Evolutionary conservation across 1,139 yeast genomes (phyloP).

Genomic region (Saccharomyces hybrid): DNA sequence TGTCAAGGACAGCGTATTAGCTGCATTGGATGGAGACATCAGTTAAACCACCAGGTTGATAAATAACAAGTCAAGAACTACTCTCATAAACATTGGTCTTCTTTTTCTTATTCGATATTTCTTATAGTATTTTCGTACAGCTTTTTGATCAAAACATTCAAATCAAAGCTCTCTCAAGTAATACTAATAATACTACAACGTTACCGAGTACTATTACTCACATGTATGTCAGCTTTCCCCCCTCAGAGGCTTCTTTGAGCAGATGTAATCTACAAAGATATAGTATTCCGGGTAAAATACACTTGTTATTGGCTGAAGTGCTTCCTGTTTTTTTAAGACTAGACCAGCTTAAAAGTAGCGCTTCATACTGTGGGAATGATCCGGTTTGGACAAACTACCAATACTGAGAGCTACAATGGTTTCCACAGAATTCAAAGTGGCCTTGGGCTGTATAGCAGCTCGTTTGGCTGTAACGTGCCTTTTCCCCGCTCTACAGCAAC

Average conservation of each 20-base stretch:
- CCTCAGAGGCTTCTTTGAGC: not conserved
- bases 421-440: not conserved
- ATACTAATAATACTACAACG: not conserved
- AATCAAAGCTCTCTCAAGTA: not conserved
- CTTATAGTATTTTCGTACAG: not conserved
- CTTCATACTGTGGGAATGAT: not conserved
- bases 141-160: not conserved
- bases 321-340: not conserved
- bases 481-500: slow-evolving; percentile 24
- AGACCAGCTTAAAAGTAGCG: not conserved
- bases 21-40: not conserved
- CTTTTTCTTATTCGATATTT: not conserved
- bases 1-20: not conserved
- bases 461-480: slow-evolving; percentile 16
- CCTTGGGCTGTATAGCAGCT: not conserved
- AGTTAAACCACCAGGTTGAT: not conserved
- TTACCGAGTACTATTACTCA: not conserved
- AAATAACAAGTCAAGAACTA: not conserved
- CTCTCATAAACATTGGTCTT: not conserved
- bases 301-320: not conserved
- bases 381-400: not conserved
- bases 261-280: not conserved
- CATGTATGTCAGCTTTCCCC: not conserved
- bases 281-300: not conserved
- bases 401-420: not conserved